Evolutionary conservation across 495 filamentous ascomycete species (phyloP).

Genomic region (Neurospora sp.): DNA sequence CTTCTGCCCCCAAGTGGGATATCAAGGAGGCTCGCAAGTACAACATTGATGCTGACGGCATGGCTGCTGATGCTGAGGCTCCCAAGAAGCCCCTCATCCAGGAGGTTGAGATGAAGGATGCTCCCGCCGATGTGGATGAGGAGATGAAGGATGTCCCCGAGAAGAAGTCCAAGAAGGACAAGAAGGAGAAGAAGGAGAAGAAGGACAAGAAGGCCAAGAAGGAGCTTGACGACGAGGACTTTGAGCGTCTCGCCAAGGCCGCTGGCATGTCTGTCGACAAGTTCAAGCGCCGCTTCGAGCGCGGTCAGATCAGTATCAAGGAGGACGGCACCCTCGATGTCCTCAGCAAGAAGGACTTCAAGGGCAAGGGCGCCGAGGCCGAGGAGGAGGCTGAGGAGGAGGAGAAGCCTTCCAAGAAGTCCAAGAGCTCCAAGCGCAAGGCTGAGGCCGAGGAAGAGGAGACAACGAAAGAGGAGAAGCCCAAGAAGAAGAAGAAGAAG

Average conservation of each 20-base stretch:
- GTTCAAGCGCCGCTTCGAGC: conserved; percentile 54
- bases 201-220: conserved; percentile 23
- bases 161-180: conserved; percentile 32
- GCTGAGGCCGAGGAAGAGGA: conserved; percentile 19
- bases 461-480: conserved; percentile 28
- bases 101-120: conserved; percentile 47
- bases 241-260: conserved; percentile 45
- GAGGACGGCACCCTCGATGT: conserved; percentile 46
- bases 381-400: conserved; percentile 44
- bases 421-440: conserved; percentile 36
- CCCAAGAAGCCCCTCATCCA: conserved; percentile 47
- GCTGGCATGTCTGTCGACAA: conserved; percentile 54
- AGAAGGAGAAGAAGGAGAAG: conserved; percentile 24
- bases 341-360: conserved; percentile 56
- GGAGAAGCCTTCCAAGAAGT: conserved; percentile 21
- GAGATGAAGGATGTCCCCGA: conserved; percentile 19
- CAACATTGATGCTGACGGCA: conserved; percentile 85
- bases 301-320: conserved; percentile 52
- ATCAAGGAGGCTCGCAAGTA: conserved; percentile 93
- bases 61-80: conserved; percentile 59
- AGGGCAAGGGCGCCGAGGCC: conserved; percentile 43
- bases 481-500: conserved; percentile 40
- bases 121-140: conserved; percentile 20
- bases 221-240: conserved; percentile 38
- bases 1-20: conserved; percentile 67